Conservation (phyloP, 805 yeast genomes). For the Yamadazyma sp. region DNA sequence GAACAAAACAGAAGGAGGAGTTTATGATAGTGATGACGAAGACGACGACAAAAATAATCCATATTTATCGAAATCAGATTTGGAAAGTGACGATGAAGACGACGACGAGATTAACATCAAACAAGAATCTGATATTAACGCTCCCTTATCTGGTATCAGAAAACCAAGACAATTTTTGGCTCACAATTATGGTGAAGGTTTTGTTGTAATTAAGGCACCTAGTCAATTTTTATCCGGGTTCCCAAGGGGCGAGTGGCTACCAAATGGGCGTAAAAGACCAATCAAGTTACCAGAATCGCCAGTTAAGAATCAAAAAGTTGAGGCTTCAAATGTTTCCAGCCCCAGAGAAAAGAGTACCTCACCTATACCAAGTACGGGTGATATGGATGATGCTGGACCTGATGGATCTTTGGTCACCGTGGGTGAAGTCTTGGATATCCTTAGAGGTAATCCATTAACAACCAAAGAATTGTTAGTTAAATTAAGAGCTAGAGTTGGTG, state of each 20-base stretch:
- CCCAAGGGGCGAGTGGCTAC: conserved; percentile 85
- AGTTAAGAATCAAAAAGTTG: conserved; percentile 28
- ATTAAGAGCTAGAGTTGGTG: conserved; percentile 59
- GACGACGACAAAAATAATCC: conserved; percentile 69
- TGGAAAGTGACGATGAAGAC: conserved; percentile 62
- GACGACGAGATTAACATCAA: conserved; percentile 36
- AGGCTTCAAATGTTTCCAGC: conserved; percentile 1
- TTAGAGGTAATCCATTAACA: conserved; percentile 54
- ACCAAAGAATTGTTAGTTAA: conserved; percentile 61
- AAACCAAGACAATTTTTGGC: conserved; percentile 21
- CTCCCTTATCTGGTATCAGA: conserved; percentile 4
- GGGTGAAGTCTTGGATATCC: conserved; percentile 65
- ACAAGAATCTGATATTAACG: conserved; percentile 28
- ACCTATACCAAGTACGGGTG: conserved; percentile 22
- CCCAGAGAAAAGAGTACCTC: conserved; percentile 16
- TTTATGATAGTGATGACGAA: conserved; percentile 76
- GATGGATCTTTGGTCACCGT: conserved; percentile 55
- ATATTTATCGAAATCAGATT: conserved; percentile 55
- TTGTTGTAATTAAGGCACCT: conserved; percentile 63
- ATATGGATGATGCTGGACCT: conserved; percentile 35
- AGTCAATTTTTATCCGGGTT: conserved; percentile 58
- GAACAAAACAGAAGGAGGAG: conserved; percentile 82
- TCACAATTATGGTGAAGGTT: conserved; percentile 32
- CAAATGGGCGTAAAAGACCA: conserved; percentile 44
- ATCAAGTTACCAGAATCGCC: conserved; percentile 21